phyloP scores from a whole-genome alignment of 2,329 filamentous ascomycete species.

The Aureobasidium sp. region DNA sequence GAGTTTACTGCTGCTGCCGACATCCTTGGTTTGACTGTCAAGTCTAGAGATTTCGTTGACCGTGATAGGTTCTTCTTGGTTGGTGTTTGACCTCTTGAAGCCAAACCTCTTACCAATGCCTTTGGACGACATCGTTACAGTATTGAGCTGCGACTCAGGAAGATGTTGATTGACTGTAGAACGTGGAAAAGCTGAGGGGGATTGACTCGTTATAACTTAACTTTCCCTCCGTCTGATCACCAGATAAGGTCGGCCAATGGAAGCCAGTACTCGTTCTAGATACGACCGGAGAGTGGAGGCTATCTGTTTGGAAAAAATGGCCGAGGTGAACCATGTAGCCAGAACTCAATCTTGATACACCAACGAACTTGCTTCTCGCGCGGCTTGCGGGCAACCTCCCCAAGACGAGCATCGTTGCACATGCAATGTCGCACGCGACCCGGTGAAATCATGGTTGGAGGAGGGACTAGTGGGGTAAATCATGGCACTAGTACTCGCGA shows the following conservation, averaged over 20 bases:
- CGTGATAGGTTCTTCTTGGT: constrained; percentile 11
- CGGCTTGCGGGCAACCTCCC: background rate
- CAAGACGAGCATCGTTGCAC: background rate
- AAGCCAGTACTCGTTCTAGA: background rate
- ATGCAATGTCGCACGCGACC: background rate
- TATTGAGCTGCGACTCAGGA: background rate
- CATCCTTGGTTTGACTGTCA: constrained; percentile 6
- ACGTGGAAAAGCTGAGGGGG: background rate
- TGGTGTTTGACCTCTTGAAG: constrained; percentile 20
- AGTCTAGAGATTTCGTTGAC: constrained; percentile 11
- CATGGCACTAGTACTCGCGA: background rate
- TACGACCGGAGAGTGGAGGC: background rate
- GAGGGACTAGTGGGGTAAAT: background rate
- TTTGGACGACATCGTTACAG: constrained; percentile 5
- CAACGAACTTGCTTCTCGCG: background rate
- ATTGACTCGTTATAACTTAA: background rate
- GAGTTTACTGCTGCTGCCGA: constrained; percentile 13
- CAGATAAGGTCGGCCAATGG: constrained; percentile 3
- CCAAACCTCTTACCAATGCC: constrained; percentile 16
- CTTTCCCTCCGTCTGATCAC: background rate
- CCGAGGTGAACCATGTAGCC: background rate
- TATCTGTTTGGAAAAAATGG: background rate
- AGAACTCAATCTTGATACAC: background rate
- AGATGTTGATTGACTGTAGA: background rate
- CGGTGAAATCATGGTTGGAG: background rate